Percentiles rank a stretch among this genome's conserved stretches.
Conservation (phyloP, 495 filamentous ascomycete species). For the Podospora comata region DNA sequence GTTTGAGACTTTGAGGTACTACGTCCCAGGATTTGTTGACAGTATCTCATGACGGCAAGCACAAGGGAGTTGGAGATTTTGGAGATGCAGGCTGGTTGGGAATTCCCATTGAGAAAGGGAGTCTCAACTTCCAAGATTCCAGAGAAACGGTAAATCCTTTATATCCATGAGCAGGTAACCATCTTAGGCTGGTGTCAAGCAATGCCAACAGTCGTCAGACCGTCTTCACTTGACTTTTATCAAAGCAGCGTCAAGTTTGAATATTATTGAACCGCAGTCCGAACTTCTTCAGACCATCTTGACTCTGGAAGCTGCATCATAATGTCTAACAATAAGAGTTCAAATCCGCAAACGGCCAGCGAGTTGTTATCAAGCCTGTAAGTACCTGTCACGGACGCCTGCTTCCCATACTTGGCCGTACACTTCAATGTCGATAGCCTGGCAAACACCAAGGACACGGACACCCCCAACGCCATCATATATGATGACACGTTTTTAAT, state of each 20-base stretch:
- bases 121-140: too few relatives aligned
- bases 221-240: too few relatives aligned
- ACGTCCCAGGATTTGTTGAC: not conserved
- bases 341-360: not conserved
- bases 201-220: too few relatives aligned
- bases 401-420: not conserved
- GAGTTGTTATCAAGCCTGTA: not conserved
- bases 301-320: not conserved
- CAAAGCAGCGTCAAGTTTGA: not conserved
- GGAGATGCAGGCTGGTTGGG: too few relatives aligned
- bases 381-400: not conserved
- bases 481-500: not conserved
- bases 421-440: not conserved
- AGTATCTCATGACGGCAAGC: not conserved
- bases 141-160: too few relatives aligned
- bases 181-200: too few relatives aligned
- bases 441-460: not conserved
- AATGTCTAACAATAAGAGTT: not conserved
- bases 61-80: not conserved
- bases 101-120: too few relatives aligned
- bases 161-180: too few relatives aligned
- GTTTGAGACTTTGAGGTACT: not conserved
- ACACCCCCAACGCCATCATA: not conserved
- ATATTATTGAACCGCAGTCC: not conserved
- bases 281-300: not conserved